A percentile compares a stretch with the other conserved stretches of the same genome.
Evolutionary conservation across 2,329 filamentous ascomycete genomes (phyloP).

Genomic region (Pseudogymnoascus sp.): DNA sequence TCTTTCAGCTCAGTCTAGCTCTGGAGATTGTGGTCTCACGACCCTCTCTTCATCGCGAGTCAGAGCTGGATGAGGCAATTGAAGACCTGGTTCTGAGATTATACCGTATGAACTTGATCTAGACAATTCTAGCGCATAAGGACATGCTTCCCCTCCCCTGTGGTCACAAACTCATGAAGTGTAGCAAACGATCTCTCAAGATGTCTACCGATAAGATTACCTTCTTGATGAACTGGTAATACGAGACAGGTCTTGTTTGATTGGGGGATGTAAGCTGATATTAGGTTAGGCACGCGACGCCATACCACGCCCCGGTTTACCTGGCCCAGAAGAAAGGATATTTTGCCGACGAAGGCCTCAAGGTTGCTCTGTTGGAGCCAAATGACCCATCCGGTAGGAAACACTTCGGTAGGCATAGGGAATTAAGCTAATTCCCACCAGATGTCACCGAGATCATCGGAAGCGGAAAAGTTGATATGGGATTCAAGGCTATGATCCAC

Average conservation of each 20-base stretch:
- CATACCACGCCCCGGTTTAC: constrained; percentile 72
- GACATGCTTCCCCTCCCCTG: constrained; percentile 56
- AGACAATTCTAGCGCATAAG: constrained; percentile 78
- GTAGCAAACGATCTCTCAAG: constrained; percentile 19
- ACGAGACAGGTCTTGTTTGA: constrained; percentile 9
- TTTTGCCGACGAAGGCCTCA: constrained; percentile 67
- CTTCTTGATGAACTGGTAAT: constrained; percentile 74
- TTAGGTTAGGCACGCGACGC: constrained; percentile 62
- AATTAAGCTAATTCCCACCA: constrained; percentile 17
- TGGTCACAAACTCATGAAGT: constrained; percentile 41
- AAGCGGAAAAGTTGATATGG: constrained; percentile 65
- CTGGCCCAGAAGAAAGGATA: constrained; percentile 68
- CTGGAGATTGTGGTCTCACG: constrained; percentile 11
- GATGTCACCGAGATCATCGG: constrained; percentile 79
- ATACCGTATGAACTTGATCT: constrained; percentile 80
- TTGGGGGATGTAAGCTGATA: constrained; percentile 18
- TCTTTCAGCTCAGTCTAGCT: constrained; percentile 14
- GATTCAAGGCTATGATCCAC: constrained; percentile 80
- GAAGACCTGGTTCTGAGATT: constrained; percentile 54
- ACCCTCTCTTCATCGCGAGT: constrained; percentile 11
- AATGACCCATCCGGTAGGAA: constrained; percentile 62
- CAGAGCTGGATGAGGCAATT: constrained; percentile 20
- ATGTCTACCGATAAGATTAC: constrained; percentile 83
- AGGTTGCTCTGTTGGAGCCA: constrained; percentile 68
- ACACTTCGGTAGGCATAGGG: background rate